Evolutionary conservation across 1,139 yeast genomes (phyloP).

Genomic region (Yamadazyma mexicana): DNA sequence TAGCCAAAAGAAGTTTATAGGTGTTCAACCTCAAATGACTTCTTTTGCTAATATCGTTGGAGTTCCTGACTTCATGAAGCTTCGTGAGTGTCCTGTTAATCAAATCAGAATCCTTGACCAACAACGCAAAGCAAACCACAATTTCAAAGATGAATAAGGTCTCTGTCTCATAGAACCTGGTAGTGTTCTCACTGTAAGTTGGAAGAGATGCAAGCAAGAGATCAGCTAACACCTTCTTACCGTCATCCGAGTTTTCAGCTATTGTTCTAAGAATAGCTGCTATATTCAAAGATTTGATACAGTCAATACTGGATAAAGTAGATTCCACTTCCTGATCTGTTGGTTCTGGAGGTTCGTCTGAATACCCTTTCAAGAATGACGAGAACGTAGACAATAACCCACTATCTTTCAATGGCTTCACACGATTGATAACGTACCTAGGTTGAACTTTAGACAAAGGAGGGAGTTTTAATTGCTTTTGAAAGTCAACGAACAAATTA

Average conservation of each 20-base stretch:
- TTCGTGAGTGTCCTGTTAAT: conserved; percentile 24
- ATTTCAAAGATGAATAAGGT: conserved; percentile 56
- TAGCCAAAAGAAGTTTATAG: conserved; percentile 43
- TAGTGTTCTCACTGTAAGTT: conserved; percentile 29
- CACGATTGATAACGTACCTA: conserved; percentile 59
- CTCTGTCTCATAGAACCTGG: conserved; percentile 54
- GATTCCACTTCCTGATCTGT: conserved; percentile 89
- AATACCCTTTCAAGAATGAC: conserved; percentile 82
- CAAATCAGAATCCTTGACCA: conserved; percentile 40
- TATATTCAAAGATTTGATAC: conserved; percentile 68
- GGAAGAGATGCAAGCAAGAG: conserved; percentile 35
- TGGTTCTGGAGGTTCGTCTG: conserved; percentile 89
- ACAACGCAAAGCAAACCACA: conserved; percentile 49
- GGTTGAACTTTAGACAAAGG: conserved; percentile 65
- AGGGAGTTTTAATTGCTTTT: conserved; percentile 50
- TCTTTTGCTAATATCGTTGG: conserved; percentile 27
- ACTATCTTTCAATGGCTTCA: conserved; percentile 61
- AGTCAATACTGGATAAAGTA: conserved; percentile 78
- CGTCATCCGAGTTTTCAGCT: conserved; percentile 29
- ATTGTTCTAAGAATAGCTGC: conserved; percentile 49
- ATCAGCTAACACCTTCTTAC: conserved; percentile 20
- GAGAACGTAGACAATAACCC: conserved; percentile 88
- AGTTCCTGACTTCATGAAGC: conserved; percentile 16
- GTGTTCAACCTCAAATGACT: conserved; percentile 33
- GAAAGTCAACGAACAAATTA: conserved; percentile 65